A percentile compares a stretch with the other conserved stretches of the same genome.
Conservation (phyloP, 108 stramenopile species). For the Stephanodiscus triporus region DNA sequence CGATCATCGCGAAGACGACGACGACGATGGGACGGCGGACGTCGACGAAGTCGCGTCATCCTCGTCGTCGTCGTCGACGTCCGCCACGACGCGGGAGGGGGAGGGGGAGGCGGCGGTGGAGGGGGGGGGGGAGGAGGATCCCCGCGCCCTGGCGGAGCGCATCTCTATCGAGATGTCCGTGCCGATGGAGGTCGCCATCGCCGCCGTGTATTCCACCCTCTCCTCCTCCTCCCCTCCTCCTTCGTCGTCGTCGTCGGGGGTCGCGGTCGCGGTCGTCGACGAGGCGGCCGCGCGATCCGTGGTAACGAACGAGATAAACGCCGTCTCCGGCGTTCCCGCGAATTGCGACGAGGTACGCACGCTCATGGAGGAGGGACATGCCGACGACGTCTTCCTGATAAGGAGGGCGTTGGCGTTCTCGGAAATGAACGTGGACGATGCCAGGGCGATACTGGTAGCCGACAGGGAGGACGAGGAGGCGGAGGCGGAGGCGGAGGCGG, state of each 20-base stretch:
- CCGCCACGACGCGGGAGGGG: constrained; percentile 51
- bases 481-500: constrained; percentile 44
- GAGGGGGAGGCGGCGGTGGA: constrained; percentile 65
- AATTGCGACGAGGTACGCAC: constrained; percentile 61
- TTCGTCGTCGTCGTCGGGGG: constrained; percentile 35
- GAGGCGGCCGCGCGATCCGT: constrained; percentile 67
- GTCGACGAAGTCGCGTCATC: neutral
- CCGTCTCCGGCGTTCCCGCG: constrained; percentile 61
- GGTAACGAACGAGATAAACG: constrained; percentile 71
- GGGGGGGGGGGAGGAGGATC: constrained; percentile 26
- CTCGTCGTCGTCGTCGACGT: neutral
- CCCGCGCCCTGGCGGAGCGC: constrained; percentile 48
- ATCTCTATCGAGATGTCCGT: constrained; percentile 70
- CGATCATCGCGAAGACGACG: neutral
- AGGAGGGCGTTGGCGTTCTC: constrained; percentile 83
- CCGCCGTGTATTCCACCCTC: constrained; percentile 62
- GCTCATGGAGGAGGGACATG: constrained; percentile 68
- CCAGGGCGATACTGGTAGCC: constrained; percentile 85
- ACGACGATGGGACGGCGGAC: constrained; percentile 1
- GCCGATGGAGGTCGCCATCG: constrained; percentile 65
- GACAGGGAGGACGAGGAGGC: constrained; percentile 79
- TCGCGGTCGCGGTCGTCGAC: constrained; percentile 35
- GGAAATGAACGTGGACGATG: constrained; percentile 76
- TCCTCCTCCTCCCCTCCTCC: neutral
- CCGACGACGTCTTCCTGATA: constrained; percentile 51